Evolutionary conservation across 2,329 filamentous ascomycete species (phyloP).

Genomic region (Fusarium transvaalense): DNA sequence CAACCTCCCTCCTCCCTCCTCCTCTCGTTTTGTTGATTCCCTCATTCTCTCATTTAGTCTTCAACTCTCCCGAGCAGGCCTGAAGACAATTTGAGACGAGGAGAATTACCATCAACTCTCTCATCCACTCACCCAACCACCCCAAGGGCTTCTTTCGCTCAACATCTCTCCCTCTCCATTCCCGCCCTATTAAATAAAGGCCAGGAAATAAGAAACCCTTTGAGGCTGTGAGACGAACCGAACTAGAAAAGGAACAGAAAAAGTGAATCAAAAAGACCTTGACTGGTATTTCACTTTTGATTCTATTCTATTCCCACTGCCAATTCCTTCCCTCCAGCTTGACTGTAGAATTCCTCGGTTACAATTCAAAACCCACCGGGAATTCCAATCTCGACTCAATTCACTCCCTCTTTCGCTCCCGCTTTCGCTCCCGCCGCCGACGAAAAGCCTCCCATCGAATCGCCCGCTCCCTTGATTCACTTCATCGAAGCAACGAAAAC

Average conservation of each 20-base stretch:
- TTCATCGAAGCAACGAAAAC: constrained; percentile 43
- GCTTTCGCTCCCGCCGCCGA: constrained; percentile 34
- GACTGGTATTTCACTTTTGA: constrained; percentile 56
- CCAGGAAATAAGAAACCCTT: constrained; percentile 37
- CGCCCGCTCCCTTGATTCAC: constrained; percentile 49
- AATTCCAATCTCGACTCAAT: constrained; percentile 52
- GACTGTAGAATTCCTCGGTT: constrained; percentile 58
- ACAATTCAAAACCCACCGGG: constrained; percentile 51
- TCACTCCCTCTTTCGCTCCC: constrained; percentile 40
- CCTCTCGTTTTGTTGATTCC: constrained; percentile 63
- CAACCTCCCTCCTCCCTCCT: constrained; percentile 56
- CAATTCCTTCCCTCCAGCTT: constrained; percentile 37
- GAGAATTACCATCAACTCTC: constrained; percentile 49
- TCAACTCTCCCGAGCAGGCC: constrained; percentile 61
- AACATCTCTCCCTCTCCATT: constrained; percentile 24
- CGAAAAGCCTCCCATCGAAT: constrained; percentile 43
- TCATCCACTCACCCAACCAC: constrained; percentile 31
- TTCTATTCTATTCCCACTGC: constrained; percentile 39
- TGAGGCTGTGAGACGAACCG: constrained; percentile 46
- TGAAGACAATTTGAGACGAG: constrained; percentile 53
- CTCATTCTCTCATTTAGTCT: constrained; percentile 61
- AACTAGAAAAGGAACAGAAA: constrained; percentile 42
- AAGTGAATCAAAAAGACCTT: constrained; percentile 55
- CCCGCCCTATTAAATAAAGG: constrained; percentile 47
- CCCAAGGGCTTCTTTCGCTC: constrained; percentile 18